Evolutionary conservation across 2,329 filamentous ascomycete species (phyloP), one percentile per base, ranked within the genome.

Genomic region (Colletotrichum costaricense): DNA sequence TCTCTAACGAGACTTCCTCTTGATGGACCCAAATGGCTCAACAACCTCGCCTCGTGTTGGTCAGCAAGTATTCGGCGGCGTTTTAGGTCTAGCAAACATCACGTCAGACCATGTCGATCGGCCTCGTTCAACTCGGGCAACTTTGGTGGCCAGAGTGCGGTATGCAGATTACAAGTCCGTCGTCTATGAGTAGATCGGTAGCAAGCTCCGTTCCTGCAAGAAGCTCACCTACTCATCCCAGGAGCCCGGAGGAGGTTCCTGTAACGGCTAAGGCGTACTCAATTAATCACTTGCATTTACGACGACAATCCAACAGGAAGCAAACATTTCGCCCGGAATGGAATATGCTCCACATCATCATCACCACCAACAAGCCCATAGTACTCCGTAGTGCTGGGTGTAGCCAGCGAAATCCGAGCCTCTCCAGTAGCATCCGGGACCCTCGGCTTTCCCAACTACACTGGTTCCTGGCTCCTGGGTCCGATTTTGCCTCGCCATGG

Each of bases 261-360:
- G 7, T 56, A 42, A 54, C 38, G 55, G 68, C 30, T 22, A 30
- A 33, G 24, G 14, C n/a, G 55, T 30, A 28, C 33, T 63, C 66
- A 33, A 49, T 63, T 28, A 16, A 16, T 59, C 30, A 35, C 60
- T 42, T 28, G 38, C 22, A 26, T 16, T 63, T 57, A 7, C 35
- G 38, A n/a, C 14, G 52, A 58, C 19, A 28, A 38, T 19, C 60
- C n/a, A 42, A 19, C 49, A 62, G 5, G 67, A 70, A 52, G 67
- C 70, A 73, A 73, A 70, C 70, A 65, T 55, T n/a, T 54, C 22
- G 33, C 70, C 42, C 8, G 19, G 46, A 58, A n/a, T 65, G 70
- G 70, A 69, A 62, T 56, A 26, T 46, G 54, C 52, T 46, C 66
- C 58, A 58, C 52, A 16, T 6, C 30, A 24, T 49, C 8, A 49